These are phyloP conservation scores for Pterula multifida DNA, from an alignment of 1,284 basidiomycete species.

Conservation along the genomic window DNA sequence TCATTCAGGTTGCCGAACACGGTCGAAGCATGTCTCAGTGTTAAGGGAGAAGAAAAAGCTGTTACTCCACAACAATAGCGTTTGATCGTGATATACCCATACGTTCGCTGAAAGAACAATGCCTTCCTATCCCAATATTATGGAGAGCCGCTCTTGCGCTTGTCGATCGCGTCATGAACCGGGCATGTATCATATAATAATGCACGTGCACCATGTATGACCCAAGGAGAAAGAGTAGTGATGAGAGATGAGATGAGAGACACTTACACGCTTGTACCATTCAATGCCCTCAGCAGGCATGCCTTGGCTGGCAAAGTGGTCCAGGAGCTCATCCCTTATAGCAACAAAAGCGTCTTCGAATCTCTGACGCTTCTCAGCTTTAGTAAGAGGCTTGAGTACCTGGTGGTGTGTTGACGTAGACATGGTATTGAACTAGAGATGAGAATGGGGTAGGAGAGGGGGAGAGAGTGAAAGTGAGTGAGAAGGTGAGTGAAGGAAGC, in stretches of 20 bases:
- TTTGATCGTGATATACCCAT: no score
- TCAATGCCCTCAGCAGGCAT: conserved; percentile 54
- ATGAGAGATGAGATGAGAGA: not conserved
- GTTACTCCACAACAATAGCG: no score
- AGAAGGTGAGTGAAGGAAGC: not conserved
- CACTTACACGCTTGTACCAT: conserved; percentile 48
- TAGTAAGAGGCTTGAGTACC: conserved; percentile 6
- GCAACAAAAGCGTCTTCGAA: conserved; percentile 18
- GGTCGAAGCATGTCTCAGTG: no score
- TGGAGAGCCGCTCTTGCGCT: no score
- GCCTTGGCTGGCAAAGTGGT: conserved; percentile 33
- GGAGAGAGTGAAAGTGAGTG: not conserved
- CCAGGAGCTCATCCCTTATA: conserved; percentile 25
- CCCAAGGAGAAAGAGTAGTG: not conserved
- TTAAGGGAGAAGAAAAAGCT: no score
- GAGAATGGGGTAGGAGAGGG: not conserved
- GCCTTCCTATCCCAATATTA: no score
- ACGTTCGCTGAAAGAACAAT: no score
- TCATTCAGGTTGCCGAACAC: no score
- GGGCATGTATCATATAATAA: not conserved
- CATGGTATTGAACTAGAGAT: not conserved
- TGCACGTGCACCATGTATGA: not conserved
- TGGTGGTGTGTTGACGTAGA: not conserved
- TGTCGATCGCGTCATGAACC: not conserved
- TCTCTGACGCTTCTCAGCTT: conserved; percentile 15